phyloP scores from a whole-genome alignment of 192 early-diverging fungal genomes.

The Phycomyces nitens region DNA sequence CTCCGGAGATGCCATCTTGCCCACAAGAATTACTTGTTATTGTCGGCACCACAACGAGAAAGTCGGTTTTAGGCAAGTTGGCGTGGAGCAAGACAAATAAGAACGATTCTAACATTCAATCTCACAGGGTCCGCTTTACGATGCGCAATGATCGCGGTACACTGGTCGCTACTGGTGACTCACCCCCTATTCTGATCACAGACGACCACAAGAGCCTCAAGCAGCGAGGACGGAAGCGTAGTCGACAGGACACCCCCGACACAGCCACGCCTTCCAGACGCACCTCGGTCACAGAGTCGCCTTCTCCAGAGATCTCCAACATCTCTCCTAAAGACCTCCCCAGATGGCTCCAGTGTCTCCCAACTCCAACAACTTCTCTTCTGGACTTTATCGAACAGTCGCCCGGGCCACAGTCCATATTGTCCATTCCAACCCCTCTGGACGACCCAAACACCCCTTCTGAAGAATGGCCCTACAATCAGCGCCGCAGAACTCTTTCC shows the following conservation, averaged over 20 bases:
- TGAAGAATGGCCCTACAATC: slow-evolving; percentile 33
- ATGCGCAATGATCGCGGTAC: slow-evolving; percentile 63
- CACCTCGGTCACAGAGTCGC: slow-evolving; percentile 16
- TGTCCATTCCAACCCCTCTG: not conserved
- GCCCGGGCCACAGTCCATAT: not conserved
- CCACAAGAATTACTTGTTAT: slow-evolving; percentile 94
- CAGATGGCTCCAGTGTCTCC: too few species aligned
- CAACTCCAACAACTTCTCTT: too few species aligned
- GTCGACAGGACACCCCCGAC: slow-evolving; percentile 16
- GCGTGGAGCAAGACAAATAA: not conserved
- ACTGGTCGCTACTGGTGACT: slow-evolving; percentile 74
- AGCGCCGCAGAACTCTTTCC: slow-evolving; percentile 26
- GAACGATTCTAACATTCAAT: not conserved
- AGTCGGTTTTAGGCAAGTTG: slow-evolving; percentile 72
- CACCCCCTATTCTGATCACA: slow-evolving; percentile 94
- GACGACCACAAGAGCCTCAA: slow-evolving; percentile 94
- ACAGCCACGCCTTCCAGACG: slow-evolving; percentile 34
- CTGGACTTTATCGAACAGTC: not conserved
- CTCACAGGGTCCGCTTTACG: slow-evolving; percentile 66
- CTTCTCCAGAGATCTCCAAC: not conserved
- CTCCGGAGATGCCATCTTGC: slow-evolving; percentile 84
- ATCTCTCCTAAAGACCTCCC: not conserved
- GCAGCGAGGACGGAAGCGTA: slow-evolving; percentile 17
- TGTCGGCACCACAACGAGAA: slow-evolving; percentile 95
- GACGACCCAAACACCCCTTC: slow-evolving; percentile 1